Base-by-base conservation (phyloP, 805 yeast species). In the Wickerhamiella azyma region DNA sequence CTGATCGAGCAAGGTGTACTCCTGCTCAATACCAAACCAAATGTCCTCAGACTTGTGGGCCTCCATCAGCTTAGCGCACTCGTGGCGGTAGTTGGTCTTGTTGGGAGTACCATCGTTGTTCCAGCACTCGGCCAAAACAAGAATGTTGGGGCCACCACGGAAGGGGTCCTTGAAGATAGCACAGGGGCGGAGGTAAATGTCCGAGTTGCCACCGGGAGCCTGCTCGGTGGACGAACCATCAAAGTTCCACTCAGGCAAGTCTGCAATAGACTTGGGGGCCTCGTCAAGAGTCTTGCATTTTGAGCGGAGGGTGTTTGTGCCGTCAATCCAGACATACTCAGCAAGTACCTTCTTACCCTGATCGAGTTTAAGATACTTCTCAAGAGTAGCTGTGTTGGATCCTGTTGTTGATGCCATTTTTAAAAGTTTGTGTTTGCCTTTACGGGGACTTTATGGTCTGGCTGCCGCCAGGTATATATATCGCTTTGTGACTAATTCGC, bases 21-120 rank as follows among this genome's bases (percentile, higher is more conserved):
- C 98, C 74, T 92, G 98, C 72, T 92, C 98, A 60, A 92, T 75
- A 69, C 98, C 98, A 59, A 92, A 92, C 98, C 98, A 92, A 59
- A 85, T 79, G 56, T 75, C 74, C 68, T 83, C 85, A 54, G 72
- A 76, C 59, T 75, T 70, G 70, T 89, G 96, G 54, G 95, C 95
- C 62, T 77, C 77, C 89, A 92, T 84, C 61, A 92, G 77, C 74
- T 88, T 85, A 66, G 81, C 86, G 67, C 94, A 85, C 68, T 85
- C 96, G 66, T 83, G 92, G 76, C 98, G 85, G 77, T 85, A 96
- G 81, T 92, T 92, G 71, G 77, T 84, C 72, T 85, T 85, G 83
- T 92, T 92, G 71, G 98, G 97, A 53, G 96, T 88, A 63, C 98
- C 98, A 63, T 92, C 97, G 70, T 82, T 84, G 79, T 86, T 86